Evolutionary conservation across 768 basidiomycete species (phyloP).

Genomic region (Pleurotus salmoneostramineus): DNA sequence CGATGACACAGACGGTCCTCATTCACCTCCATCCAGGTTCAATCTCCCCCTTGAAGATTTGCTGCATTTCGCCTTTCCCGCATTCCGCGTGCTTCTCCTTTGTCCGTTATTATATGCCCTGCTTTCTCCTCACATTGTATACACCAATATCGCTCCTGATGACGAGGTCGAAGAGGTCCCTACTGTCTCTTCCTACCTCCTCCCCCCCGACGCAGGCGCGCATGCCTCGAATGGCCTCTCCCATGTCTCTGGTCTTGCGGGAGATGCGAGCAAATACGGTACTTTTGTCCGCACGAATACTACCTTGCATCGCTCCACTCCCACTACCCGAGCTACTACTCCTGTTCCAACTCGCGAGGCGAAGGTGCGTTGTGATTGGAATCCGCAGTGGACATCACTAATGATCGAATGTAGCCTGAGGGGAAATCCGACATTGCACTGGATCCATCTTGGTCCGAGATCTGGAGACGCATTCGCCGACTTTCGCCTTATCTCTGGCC

Average conservation of each 20-base stretch:
- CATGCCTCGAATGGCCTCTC: conserved; percentile 50
- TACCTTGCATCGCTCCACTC: conserved; percentile 46
- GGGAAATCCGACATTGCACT: conserved; percentile 48
- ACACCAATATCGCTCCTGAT: conserved; percentile 44
- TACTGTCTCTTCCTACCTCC: conserved; percentile 49
- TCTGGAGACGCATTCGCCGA: conserved; percentile 58
- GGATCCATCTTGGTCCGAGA: conserved; percentile 71
- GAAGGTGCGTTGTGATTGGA: conserved; percentile 28
- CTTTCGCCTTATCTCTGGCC: conserved; percentile 88
- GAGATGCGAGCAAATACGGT: conserved; percentile 63
- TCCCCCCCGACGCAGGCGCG: conserved; percentile 44
- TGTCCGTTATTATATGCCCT: conserved; percentile 58
- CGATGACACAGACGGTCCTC: conserved; percentile 13
- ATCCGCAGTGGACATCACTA: not conserved
- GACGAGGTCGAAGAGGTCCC: conserved; percentile 36
- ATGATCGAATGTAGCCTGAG: conserved; percentile 24
- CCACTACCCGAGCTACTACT: conserved; percentile 50
- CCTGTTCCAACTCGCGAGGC: conserved; percentile 38
- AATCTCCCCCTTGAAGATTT: conserved; percentile 12
- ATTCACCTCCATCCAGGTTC: conserved; percentile 24
- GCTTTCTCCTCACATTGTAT: conserved; percentile 60
- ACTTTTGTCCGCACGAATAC: conserved; percentile 61
- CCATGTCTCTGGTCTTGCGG: conserved; percentile 32
- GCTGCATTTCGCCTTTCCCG: conserved; percentile 47
- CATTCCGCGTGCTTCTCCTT: conserved; percentile 63